These are phyloP conservation scores for Eimeria sp. DNA, from an alignment of 169 alveolate genomes.

Conservation along the genomic window DNA sequence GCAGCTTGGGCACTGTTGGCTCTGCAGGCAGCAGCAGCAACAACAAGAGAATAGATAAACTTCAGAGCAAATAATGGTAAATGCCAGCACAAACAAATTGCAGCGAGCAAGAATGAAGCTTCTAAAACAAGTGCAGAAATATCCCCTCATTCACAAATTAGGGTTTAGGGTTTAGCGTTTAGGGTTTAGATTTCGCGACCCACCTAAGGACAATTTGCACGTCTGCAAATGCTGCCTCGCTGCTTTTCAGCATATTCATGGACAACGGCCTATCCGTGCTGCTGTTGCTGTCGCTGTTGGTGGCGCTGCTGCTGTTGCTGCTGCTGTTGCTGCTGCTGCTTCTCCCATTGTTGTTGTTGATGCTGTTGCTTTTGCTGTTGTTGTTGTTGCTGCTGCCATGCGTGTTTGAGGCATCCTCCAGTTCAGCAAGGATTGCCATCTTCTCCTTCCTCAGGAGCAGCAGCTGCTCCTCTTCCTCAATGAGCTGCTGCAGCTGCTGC, in stretches of 20 bases:
- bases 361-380: conserved; percentile 2
- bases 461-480: conserved; percentile 58
- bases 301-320: neutral
- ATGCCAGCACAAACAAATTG: too few species aligned
- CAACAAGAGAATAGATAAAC: neutral
- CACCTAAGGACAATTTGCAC: neutral
- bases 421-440: conserved; percentile 44
- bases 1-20: conserved; percentile 36
- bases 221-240: neutral
- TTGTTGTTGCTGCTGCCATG: conserved; percentile 22
- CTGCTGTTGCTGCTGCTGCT: too few species aligned
- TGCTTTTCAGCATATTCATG: neutral
- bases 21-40: conserved; percentile 32
- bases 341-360: neutral
- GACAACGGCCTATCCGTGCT: neutral
- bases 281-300: neutral
- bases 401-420: neutral
- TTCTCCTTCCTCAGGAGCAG: neutral
- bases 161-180: conserved; percentile 27
- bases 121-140: too few species aligned
- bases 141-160: neutral
- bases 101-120: too few species aligned
- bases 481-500: conserved; percentile 69
- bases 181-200: neutral
- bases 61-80: too few species aligned